A percentile compares a stretch with the other conserved stretches of the same genome.
phyloP scores from a whole-genome alignment of 352 stramenopile genomes.

The Pythium guiyangense region DNA sequence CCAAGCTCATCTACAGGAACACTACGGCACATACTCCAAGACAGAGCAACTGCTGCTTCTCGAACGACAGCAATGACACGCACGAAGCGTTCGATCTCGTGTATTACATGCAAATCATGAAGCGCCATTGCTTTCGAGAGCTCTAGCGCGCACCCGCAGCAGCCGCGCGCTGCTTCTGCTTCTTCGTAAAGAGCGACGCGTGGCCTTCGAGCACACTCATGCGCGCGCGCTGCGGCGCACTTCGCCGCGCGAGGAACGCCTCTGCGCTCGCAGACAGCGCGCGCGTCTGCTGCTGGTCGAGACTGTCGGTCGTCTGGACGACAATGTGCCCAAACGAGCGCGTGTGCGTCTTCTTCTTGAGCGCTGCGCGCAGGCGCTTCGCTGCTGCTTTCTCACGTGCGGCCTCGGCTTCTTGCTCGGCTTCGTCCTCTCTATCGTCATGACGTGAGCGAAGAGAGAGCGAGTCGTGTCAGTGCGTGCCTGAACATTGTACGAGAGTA shows the following conservation, averaged over 20 bases:
- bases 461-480: neutral
- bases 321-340: slow-evolving; percentile 71
- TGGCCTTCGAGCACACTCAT: slow-evolving; percentile 74
- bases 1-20: too few species aligned
- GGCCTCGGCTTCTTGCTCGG: slow-evolving; percentile 34
- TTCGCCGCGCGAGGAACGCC: slow-evolving; percentile 46
- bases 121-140: neutral
- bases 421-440: slow-evolving; percentile 42
- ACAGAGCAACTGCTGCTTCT: too few species aligned
- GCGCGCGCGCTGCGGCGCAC: slow-evolving; percentile 43
- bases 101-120: too few species aligned
- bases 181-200: slow-evolving; percentile 63
- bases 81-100: too few species aligned
- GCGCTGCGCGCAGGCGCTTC: slow-evolving; percentile 13
- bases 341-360: slow-evolving; percentile 61
- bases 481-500: neutral
- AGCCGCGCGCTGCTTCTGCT: slow-evolving; percentile 41
- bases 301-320: slow-evolving; percentile 57
- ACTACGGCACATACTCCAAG: too few species aligned
- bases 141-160: neutral
- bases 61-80: too few species aligned
- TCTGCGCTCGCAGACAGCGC: slow-evolving; percentile 37
- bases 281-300: slow-evolving; percentile 39
- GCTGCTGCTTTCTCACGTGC: slow-evolving; percentile 17
- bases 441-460: neutral